These are phyloP conservation scores for Emiliania huxleyi DNA, from an alignment of 78 protist genomes.

Conservation along the genomic window DNA sequence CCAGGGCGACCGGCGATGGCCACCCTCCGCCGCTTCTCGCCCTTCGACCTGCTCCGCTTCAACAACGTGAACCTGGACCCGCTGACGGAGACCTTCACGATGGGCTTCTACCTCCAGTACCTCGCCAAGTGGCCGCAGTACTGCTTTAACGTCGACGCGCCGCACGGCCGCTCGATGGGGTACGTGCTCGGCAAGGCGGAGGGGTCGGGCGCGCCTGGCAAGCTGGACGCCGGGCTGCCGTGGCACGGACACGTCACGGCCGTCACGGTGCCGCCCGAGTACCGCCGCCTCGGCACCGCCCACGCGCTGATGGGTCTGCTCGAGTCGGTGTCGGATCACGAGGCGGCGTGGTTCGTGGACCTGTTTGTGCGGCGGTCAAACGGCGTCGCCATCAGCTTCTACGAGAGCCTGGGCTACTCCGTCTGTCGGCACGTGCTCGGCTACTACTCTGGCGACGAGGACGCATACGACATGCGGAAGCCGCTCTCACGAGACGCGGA, in stretches of 20 bases:
- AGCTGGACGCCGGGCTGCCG: conserved; percentile 75
- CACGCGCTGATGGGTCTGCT: conserved; percentile 81
- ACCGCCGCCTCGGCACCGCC: conserved; percentile 61
- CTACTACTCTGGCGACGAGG: conserved; percentile 90
- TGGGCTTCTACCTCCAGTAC: conserved; percentile 88
- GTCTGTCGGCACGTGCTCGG: conserved; percentile 83
- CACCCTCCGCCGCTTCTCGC: conserved; percentile 59
- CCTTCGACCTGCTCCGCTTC: conserved; percentile 72
- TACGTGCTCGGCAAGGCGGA: background rate
- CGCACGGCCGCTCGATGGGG: background rate
- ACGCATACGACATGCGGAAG: conserved; percentile 71
- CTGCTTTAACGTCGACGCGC: background rate
- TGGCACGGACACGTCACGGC: conserved; percentile 99
- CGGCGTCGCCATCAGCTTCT: conserved; percentile 86
- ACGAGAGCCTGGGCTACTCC: conserved; percentile 81
- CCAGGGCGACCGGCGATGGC: too few species aligned
- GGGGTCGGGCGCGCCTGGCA: background rate
- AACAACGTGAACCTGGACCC: conserved; percentile 69
- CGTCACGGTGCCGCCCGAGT: conserved; percentile 92
- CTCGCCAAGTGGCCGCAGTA: conserved; percentile 89
- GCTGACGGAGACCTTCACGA: conserved; percentile 78
- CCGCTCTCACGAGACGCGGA: conserved; percentile 83
- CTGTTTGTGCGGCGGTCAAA: conserved; percentile 91
- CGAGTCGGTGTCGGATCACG: conserved; percentile 82
- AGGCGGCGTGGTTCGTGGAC: conserved; percentile 93